Conservation (phyloP, 2,329 filamentous ascomycete species). For the Colletotrichum scovillei region DNA sequence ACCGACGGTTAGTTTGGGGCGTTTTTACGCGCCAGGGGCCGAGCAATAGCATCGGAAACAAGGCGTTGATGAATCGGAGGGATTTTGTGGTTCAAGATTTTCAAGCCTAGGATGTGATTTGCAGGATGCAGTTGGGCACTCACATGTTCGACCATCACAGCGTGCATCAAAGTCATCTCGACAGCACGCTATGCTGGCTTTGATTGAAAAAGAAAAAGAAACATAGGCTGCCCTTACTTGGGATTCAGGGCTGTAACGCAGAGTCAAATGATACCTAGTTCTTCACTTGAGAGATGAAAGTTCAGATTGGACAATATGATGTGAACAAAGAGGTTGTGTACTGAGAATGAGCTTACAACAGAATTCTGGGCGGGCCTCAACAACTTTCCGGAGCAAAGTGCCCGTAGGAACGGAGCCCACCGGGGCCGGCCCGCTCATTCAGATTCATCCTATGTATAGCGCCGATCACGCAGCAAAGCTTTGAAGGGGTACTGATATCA, state of each 20-base stretch:
- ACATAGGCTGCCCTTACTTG: constrained; percentile 15
- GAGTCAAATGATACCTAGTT: constrained; percentile 35
- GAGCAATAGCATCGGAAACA: neutral
- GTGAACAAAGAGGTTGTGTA: neutral
- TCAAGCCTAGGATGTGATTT: constrained; percentile 11
- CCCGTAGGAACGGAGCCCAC: constrained; percentile 17
- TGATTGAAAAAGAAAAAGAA: constrained; percentile 19
- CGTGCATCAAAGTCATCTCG: constrained; percentile 10
- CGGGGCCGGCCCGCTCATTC: constrained; percentile 2
- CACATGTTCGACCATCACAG: constrained; percentile 10
- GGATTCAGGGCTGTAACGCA: constrained; percentile 22
- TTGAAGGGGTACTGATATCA: constrained; percentile 28
- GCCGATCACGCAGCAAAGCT: constrained; percentile 5
- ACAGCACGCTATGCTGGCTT: constrained; percentile 22
- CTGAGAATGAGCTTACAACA: too few relatives aligned
- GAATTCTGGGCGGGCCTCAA: neutral
- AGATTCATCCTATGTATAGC: neutral
- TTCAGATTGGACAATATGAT: neutral
- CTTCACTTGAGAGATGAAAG: neutral
- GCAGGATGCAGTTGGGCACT: constrained; percentile 19
- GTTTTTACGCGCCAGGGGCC: neutral
- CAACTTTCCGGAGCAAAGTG: neutral
- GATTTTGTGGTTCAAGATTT: constrained; percentile 9
- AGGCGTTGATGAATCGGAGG: constrained; percentile 7
- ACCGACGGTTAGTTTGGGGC: constrained; percentile 76